Evolutionary conservation across 75 land plant species (phyloP), one percentile per base, ranked within the genome.

Genomic region (Sequoiadendron giganteum): DNA sequence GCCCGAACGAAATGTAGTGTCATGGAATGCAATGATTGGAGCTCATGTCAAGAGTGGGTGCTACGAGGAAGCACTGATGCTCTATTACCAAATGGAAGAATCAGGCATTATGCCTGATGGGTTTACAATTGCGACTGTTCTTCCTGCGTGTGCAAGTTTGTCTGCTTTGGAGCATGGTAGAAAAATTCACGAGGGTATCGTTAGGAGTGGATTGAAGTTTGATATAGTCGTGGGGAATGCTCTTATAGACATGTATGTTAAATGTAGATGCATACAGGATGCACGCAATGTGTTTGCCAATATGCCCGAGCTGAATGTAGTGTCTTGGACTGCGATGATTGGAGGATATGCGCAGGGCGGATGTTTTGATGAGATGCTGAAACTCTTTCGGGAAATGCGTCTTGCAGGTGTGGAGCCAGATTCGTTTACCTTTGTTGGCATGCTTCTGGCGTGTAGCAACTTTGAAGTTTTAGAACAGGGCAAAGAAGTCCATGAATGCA

Each of bases 401-500:
- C 10, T 38, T 39, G 83, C 73, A 34, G 87, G 89, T 13, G 39
- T 85, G 28, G 13, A 32, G 15, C 89, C 87, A 42, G 80, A 84
- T 88, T 28, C 87, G 7, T 38, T 77, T 39, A 85, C 89, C 13
- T 86, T 90, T 39, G 48, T 83, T 28, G 52, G 87, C 54, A 3
- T 88, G 77, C 85, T 90, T 34, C 77, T 36, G 16, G 87, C 68
- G 8, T 90, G 89, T 56, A 86, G 94, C 25, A 87, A 1, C 79
- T 83, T 91, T 82, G 89, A 89, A 11, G 80, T 73, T 28, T 83
- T 91, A 49, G 87, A 87, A 30, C 75, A 85, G 85, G 96, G 94
- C 28, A 87, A 39, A 78, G 88, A 90, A 89, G 87, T 95, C 18
- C 95, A 93, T 83, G 86, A 77, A 42, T 52, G 86, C 48, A 78